Evolutionary conservation across 2,329 filamentous ascomycete genomes (phyloP).

Genomic region (Fusarium sp.): DNA sequence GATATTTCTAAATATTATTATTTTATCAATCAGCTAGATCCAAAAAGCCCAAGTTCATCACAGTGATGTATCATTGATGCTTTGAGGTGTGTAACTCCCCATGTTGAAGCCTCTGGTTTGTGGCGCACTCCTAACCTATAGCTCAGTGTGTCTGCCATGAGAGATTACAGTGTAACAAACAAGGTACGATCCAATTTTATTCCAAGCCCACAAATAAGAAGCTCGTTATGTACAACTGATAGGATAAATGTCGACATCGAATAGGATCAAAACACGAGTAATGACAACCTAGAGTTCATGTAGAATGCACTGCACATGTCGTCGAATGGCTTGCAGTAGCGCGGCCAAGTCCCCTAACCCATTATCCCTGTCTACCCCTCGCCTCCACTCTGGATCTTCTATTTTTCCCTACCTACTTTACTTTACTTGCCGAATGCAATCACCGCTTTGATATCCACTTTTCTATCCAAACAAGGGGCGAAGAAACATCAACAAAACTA

Average conservation of each 20-base stretch:
- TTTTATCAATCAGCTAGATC: too few species aligned
- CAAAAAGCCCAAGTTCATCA: too few species aligned
- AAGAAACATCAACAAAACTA: not conserved
- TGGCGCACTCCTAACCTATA: not conserved
- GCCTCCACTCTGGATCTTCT: conserved; percentile 30
- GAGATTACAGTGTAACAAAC: not conserved
- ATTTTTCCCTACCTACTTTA: conserved; percentile 15
- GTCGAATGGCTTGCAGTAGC: conserved; percentile 5
- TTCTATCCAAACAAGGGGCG: conserved; percentile 23
- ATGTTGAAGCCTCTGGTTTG: too few species aligned
- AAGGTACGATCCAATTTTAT: not conserved
- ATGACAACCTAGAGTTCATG: not conserved
- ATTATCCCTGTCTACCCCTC: not conserved
- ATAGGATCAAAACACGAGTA: not conserved
- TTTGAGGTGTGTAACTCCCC: too few species aligned
- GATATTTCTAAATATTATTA: too few species aligned
- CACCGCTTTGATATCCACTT: conserved; percentile 8
- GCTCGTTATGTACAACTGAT: not conserved
- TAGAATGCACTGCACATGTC: not conserved
- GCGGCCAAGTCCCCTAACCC: conserved; percentile 18
- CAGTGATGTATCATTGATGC: too few species aligned
- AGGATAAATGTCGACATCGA: not conserved
- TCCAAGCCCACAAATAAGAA: not conserved
- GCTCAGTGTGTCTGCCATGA: not conserved
- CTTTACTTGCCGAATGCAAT: conserved; percentile 3